Evolutionary conservation across 805 yeast genomes (phyloP), one percentile per base, ranked within the genome.

Genomic region (Wickerhamiella galacta): DNA sequence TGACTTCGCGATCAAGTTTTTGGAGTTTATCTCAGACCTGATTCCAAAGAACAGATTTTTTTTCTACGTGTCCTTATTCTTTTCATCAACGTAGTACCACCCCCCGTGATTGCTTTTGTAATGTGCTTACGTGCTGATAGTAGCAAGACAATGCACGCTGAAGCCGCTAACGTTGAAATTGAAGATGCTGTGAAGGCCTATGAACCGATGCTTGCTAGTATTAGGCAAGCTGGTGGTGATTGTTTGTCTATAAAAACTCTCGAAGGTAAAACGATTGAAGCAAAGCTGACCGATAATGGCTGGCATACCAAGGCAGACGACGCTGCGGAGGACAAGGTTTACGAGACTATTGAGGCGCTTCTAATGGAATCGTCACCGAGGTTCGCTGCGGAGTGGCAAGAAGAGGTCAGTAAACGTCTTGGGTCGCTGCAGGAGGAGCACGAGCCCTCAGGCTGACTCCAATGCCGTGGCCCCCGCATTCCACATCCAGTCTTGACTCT

Each of bases 401-500:
- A 29, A 8, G 34, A 34, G 20, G 39, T 51, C 14, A 12, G 18
- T 8, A 25, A 11, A 8, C 28, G 28, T 10, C 28, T 25, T 6
- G 7, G 22, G 22, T 20, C 7, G 22, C 22, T 10, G 22, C 22
- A 20, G 22, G 22, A 7, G 22, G 22, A 10, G 9, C 22, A 20
- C 22, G n/a, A n/a, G n/a, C n/a, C n/a, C n/a, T n/a, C n/a, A n/a
- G n/a, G n/a, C n/a, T n/a, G n/a, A n/a, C n/a, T n/a, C n/a, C n/a
- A n/a, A n/a, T n/a, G n/a, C n/a, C n/a, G n/a, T 20, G 22, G 9
- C 9, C 14, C 25, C 27, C 16, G 25, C 30, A 20, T 64, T 56
- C 42, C 72, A 66, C 22, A 72, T 57, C 94, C 94, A 83, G 0
- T 64, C 60, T 34, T 67, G 64, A 20, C 4, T 44, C 28, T 66